phyloP scores from a whole-genome alignment of 306 rosid genomes.

The Cicer yamashitae region DNA sequence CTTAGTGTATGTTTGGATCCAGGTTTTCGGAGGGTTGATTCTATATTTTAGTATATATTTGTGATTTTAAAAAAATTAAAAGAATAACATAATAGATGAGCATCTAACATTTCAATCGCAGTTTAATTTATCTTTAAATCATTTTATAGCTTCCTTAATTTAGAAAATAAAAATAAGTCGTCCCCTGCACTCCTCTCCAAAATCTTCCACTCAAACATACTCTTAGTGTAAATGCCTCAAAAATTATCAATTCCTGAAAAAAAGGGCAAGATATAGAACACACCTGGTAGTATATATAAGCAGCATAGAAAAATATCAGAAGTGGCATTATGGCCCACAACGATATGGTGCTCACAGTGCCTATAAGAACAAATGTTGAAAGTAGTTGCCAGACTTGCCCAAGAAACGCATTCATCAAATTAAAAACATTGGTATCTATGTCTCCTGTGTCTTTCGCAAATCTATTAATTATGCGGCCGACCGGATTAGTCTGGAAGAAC shows the following conservation, averaged over 20 bases:
- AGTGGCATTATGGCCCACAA: slow-evolving; percentile 93
- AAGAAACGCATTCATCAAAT: slow-evolving; percentile 55
- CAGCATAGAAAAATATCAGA: slow-evolving; percentile 73
- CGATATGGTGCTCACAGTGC: slow-evolving; percentile 83
- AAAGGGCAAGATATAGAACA: not conserved
- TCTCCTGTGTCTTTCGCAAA: slow-evolving; percentile 85
- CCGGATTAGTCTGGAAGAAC: slow-evolving; percentile 91
- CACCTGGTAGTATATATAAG: slow-evolving; percentile 88
- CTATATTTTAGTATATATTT: no score
- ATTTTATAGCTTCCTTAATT: no score
- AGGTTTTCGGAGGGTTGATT: no score
- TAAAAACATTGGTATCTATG: slow-evolving; percentile 70
- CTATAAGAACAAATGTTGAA: slow-evolving; percentile 82
- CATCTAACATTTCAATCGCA: no score
- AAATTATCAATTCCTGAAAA: not conserved
- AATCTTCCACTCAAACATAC: no score
- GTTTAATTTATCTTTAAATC: no score
- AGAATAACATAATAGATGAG: no score
- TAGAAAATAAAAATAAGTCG: no score
- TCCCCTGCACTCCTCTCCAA: no score
- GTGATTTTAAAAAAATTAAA: no score
- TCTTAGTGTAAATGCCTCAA: no score
- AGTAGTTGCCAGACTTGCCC: slow-evolving; percentile 84
- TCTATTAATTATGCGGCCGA: slow-evolving; percentile 87
- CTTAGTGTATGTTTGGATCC: not conserved